Evolutionary conservation across 2,329 filamentous ascomycete genomes (phyloP), one percentile per base, ranked within the genome.

Genomic region (Colletotrichum navitas): DNA sequence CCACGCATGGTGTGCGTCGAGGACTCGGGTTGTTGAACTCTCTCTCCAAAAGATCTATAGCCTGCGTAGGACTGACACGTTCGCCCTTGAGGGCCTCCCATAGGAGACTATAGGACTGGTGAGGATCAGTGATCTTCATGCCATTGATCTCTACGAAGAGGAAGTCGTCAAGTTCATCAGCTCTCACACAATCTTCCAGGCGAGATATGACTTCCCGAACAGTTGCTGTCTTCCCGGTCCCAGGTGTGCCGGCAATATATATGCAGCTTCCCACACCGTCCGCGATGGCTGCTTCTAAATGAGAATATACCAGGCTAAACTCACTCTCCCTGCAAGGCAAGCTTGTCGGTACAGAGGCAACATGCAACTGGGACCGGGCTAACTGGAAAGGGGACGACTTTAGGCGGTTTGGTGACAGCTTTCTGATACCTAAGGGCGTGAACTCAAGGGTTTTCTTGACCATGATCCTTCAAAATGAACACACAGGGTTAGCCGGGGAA

Each of bases 111-210:
- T 99, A 99, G 0, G 96, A 95, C 80, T 99, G 96, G 78, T 98
- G 95, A 0, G 96, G 95, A 79, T 99, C 96, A 0, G 96, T 97
- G 76, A 99, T 95, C 84, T 99, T 99, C 96, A 99, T 98, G 75
- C 96, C 97, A 81, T 99, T 99, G 83, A 99, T 98, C 81, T 99
- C 96, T 73, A 99, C 95, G 76, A 99, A 99, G 71, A 98, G 97
- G 81, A 99, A 99, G 79, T 98, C 95, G 77, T 99, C 96, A 52
- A 99, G 87, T 81, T 98, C 95, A 78, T 99, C 96, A 10, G 92
- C 91, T 59, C 90, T 87, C 1, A 98, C 96, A 0, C 94, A 91
- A n/a, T 92, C 90, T 76, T 98, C 95, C 11, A 99, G 87, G 73
- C 94, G 92, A 6, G 93, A 90, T 21, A 99, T 93, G 1, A 98